Base-by-base conservation (phyloP, 495 filamentous ascomycete genomes). In the Massariosphaeria phaeospora region DNA sequence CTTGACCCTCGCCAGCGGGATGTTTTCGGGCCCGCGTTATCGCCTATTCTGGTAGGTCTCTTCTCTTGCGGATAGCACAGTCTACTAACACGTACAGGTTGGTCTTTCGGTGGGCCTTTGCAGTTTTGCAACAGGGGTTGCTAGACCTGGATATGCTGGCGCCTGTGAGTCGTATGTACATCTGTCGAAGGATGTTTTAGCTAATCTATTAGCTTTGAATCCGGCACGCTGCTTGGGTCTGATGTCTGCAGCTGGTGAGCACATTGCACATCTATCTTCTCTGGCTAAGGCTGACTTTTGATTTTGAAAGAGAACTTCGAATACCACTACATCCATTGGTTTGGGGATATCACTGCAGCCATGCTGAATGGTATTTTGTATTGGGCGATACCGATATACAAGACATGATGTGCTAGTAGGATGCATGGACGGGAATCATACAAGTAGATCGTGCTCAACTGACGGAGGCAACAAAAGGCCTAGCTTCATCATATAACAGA, bases 1-100 rank as follows among this genome's bases (percentile, higher is more conserved):
- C 69, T 84, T 0, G 79, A 83, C 59, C 79, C 80, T 7, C 67
- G 79, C 11, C 78, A 80, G 55, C 66, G 65, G 4, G 49, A 72
- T 9, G 63, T 80, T 3, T 79, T 76, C 57, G 79, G 79, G 0
- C 75, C 72, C 12, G 70, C 74, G 0, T 59, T 74, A 15, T 71
- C 73, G 3, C 79, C 78, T 1, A 69, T 78, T 48, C 67, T 81
- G 12, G 55, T 39, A 44, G 18, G 45, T 40, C 10, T n/a, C 1
- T 46, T 24, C 12, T 26, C n/a, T 12, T 17, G 2, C 3, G 7
- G n/a, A 17, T 2, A 17, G 13, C 12, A n/a, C n/a, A n/a, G 10
- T 13, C 11, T 13, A 34, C 36, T 34, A 27, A 40, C 2, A 11
- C 2, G 2, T 10, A 15, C n/a, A 54, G 51, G 76, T 82, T 10